Percentiles rank a stretch among this genome's conserved stretches.
Conservation (phyloP, 2,329 filamentous ascomycete genomes). For the Didymellaceae sp. region DNA sequence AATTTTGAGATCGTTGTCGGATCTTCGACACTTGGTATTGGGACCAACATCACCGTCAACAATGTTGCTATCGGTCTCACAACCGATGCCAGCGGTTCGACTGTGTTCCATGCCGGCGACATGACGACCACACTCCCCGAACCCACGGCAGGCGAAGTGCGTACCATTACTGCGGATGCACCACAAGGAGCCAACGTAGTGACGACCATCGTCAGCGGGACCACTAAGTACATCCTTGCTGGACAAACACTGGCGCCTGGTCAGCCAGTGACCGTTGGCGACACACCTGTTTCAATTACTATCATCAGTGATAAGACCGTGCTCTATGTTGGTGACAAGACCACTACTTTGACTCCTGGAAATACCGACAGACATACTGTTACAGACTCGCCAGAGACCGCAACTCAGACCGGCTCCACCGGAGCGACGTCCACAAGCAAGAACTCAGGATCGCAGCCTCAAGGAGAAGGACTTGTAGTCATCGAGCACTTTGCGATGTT, state of each 20-base stretch:
- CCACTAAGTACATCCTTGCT: slow-evolving; percentile 23
- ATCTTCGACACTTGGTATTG: slow-evolving; percentile 16
- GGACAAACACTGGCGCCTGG: slow-evolving; percentile 28
- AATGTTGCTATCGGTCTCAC: slow-evolving; percentile 19
- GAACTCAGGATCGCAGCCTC: neutral
- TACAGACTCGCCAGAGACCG: slow-evolving; percentile 1
- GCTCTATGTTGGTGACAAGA: slow-evolving; percentile 22
- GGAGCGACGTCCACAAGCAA: neutral
- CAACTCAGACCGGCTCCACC: neutral
- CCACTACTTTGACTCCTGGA: slow-evolving; percentile 20
- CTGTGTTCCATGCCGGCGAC: slow-evolving; percentile 22
- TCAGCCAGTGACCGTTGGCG: slow-evolving; percentile 24
- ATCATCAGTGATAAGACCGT: slow-evolving; percentile 15
- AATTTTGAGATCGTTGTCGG: slow-evolving; percentile 18
- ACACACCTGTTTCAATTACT: slow-evolving; percentile 22
- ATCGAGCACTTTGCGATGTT: no score
- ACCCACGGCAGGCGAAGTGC: slow-evolving; percentile 2
- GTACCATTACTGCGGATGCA: neutral
- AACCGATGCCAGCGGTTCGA: slow-evolving; percentile 20
- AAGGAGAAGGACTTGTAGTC: no score
- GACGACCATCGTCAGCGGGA: slow-evolving; percentile 20
- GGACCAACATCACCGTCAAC: slow-evolving; percentile 18
- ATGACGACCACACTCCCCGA: slow-evolving; percentile 22
- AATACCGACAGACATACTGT: neutral
- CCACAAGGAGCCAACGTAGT: slow-evolving; percentile 7